phyloP scores from a whole-genome alignment of 2,329 filamentous ascomycete species.

The Thielaviopsis musarum region DNA sequence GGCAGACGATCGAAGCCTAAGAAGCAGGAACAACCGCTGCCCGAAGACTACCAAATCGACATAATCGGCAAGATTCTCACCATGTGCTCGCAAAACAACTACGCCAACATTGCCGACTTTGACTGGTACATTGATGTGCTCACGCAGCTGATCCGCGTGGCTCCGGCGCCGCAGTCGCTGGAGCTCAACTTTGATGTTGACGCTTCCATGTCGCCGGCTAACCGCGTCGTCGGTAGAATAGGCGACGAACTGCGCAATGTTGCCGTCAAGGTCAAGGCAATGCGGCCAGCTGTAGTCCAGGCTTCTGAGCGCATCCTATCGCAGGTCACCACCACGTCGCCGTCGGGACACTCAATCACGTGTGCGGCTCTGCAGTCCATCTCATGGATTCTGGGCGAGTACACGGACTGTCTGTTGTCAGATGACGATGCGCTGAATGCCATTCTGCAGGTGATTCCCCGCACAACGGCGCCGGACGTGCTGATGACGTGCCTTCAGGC shows the following conservation, averaged over 20 bases:
- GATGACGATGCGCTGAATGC: conserved; percentile 58
- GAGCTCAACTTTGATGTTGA: conserved; percentile 19
- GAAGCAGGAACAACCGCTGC: conserved; percentile 37
- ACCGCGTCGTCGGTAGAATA: conserved; percentile 30
- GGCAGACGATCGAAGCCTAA: conserved; percentile 1
- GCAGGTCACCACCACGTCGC: conserved; percentile 35
- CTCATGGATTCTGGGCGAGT: conserved; percentile 82
- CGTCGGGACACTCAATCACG: conserved; percentile 37
- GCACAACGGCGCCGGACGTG: conserved; percentile 39
- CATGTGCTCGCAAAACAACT: conserved; percentile 84
- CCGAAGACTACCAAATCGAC: conserved; percentile 70
- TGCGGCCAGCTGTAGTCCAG: conserved; percentile 62
- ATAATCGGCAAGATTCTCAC: conserved; percentile 69
- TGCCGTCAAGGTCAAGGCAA: conserved; percentile 74
- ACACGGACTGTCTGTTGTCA: conserved; percentile 51
- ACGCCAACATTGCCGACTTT: conserved; percentile 73
- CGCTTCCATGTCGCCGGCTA: conserved; percentile 11
- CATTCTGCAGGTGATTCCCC: conserved; percentile 49
- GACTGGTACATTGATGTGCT: conserved; percentile 94
- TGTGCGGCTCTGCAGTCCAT: conserved; percentile 57
- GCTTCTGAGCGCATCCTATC: conserved; percentile 64
- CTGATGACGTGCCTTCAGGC: conserved; percentile 73
- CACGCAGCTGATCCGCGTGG: conserved; percentile 63
- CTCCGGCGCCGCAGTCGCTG: conserved; percentile 31
- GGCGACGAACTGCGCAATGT: conserved; percentile 79